Evolutionary conservation across 306 rosid species (phyloP).

Genomic region (Delonix regia): DNA sequence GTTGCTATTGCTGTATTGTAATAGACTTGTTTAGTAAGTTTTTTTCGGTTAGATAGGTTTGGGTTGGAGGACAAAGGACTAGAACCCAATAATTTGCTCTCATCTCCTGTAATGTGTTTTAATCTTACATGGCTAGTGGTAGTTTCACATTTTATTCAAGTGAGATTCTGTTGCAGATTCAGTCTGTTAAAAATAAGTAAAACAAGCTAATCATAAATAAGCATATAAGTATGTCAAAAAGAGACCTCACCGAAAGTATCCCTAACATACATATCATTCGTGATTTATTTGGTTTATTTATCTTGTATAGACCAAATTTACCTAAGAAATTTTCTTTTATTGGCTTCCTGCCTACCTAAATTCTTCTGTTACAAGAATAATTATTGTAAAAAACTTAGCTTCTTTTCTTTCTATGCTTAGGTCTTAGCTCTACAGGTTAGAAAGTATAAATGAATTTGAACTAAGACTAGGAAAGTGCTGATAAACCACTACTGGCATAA

Average conservation of each 20-base stretch:
- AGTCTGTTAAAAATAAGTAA: background rate
- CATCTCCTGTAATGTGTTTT: background rate
- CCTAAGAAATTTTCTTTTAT: background rate
- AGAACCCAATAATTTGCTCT: background rate
- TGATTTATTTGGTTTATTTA: background rate
- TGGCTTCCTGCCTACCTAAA: background rate
- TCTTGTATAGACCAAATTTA: background rate
- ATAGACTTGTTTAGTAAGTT: background rate
- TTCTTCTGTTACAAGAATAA: background rate
- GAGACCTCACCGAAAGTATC: background rate
- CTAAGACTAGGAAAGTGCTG: background rate
- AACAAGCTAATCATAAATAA: background rate
- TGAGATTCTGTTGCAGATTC: background rate
- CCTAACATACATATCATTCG: background rate
- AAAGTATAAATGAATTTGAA: background rate
- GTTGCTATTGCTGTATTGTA: background rate
- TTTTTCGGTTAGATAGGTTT: background rate
- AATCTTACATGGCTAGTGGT: background rate
- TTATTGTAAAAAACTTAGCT: background rate
- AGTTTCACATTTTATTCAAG: background rate
- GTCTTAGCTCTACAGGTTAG: background rate
- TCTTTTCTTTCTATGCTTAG: background rate
- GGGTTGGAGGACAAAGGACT: background rate
- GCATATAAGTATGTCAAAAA: background rate
- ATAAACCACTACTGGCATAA: background rate